These are phyloP conservation scores for Phoma sp. DNA, from an alignment of 2,329 filamentous ascomycete species.

Conservation along the genomic window DNA sequence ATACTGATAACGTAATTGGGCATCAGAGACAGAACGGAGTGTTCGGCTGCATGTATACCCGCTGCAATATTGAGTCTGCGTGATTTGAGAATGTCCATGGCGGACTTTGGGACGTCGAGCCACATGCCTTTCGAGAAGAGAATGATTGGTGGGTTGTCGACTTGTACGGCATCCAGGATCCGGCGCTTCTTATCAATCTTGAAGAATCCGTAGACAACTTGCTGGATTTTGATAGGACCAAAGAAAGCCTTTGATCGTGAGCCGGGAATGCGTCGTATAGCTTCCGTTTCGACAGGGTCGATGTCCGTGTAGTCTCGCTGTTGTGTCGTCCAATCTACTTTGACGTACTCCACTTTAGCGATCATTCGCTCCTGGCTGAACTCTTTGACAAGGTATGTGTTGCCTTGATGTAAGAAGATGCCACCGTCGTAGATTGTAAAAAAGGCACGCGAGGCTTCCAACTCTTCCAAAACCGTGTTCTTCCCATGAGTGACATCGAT, in stretches of 20 bases:
- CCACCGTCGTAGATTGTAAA: conserved; percentile 97
- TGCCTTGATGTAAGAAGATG: conserved; percentile 96
- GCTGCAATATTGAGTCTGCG: conserved; percentile 80
- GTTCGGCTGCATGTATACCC: conserved; percentile 92
- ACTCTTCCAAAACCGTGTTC: conserved; percentile 88
- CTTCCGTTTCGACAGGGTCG: conserved; percentile 90
- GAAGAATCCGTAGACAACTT: conserved; percentile 95
- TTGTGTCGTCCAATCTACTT: conserved; percentile 92
- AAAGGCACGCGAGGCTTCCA: conserved; percentile 93
- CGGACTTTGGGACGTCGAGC: conserved; percentile 83
- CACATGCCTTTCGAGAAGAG: conserved; percentile 89
- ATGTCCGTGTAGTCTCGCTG: conserved; percentile 95
- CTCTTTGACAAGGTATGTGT: conserved; percentile 88
- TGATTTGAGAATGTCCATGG: conserved; percentile 77
- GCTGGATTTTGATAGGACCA: conserved; percentile 82
- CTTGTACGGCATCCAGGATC: conserved; percentile 88
- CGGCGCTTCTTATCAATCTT: conserved; percentile 87
- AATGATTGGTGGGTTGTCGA: conserved; percentile 91
- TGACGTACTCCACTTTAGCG: conserved; percentile 85
- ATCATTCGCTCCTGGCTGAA: conserved; percentile 80
- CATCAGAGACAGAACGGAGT: conserved; percentile 84
- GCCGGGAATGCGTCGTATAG: conserved; percentile 72
- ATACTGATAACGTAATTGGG: conserved; percentile 90
- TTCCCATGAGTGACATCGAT: conserved; percentile 83
- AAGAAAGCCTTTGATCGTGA: conserved; percentile 78